Conservation (phyloP, 495 filamentous ascomycete genomes). For the Hyaloscypha hepaticicola region DNA sequence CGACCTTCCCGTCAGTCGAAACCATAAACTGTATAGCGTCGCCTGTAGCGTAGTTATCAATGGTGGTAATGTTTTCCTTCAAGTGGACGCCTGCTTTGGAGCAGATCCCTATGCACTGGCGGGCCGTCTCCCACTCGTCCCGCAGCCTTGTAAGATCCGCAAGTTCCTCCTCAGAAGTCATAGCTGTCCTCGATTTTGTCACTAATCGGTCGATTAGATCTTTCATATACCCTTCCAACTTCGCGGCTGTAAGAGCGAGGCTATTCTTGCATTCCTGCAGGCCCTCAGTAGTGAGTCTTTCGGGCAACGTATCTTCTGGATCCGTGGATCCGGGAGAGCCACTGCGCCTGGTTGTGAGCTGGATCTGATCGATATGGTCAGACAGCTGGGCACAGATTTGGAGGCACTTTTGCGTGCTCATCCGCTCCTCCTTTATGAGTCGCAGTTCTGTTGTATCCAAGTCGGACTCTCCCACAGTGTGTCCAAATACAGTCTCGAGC, state of each 20-base stretch:
- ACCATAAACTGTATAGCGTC: conserved; percentile 45
- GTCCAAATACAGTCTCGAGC: conserved; percentile 32
- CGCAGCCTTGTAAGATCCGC: conserved; percentile 37
- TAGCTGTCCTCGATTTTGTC: conserved; percentile 34
- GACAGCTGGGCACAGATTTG: conserved; percentile 43
- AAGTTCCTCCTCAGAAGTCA: conserved; percentile 36
- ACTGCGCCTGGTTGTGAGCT: conserved; percentile 22
- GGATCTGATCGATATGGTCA: conserved; percentile 40
- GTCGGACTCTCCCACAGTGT: conserved; percentile 20
- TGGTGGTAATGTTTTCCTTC: conserved; percentile 36
- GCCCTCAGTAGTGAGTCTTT: conserved; percentile 37
- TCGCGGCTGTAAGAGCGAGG: conserved; percentile 33
- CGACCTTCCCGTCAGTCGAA: conserved; percentile 39
- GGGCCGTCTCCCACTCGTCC: conserved; percentile 42
- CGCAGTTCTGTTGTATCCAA: conserved; percentile 35
- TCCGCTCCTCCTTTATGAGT: conserved; percentile 41
- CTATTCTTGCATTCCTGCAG: conserved; percentile 43
- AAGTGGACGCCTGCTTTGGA: conserved; percentile 37
- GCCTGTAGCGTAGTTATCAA: conserved; percentile 42
- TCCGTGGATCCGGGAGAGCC: conserved; percentile 21
- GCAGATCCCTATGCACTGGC: conserved; percentile 41
- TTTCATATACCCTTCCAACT: conserved; percentile 40
- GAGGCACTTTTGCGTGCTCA: conserved; percentile 44
- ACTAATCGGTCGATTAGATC: conserved; percentile 37
- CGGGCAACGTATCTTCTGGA: conserved; percentile 27